phyloP scores from a whole-genome alignment of 2,329 filamentous ascomycete genomes.

The Pseudogymnoascus destructans region DNA sequence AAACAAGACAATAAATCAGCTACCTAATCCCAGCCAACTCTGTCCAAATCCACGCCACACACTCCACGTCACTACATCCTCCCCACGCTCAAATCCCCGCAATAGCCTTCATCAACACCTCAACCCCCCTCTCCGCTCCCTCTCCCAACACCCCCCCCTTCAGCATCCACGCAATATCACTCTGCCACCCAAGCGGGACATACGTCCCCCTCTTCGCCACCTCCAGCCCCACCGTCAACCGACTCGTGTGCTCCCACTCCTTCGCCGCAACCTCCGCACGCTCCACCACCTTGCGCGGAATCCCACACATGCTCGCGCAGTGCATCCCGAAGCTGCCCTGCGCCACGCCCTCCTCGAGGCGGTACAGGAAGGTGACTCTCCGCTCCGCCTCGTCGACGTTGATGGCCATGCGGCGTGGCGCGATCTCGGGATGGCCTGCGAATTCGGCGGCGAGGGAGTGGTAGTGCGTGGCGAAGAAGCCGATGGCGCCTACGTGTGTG shows the following conservation, averaged over 20 bases:
- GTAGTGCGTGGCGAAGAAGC: conserved; percentile 97
- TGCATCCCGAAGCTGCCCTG: conserved; percentile 99
- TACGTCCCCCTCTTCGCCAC: conserved; percentile 66
- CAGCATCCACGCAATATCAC: conserved; percentile 71
- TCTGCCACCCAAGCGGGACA: conserved; percentile 73
- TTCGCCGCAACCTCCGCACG: conserved; percentile 76
- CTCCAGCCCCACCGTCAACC: conserved; percentile 78
- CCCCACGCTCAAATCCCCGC: conserved; percentile 35
- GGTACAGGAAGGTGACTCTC: conserved; percentile 93
- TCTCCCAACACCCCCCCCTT: conserved; percentile 37
- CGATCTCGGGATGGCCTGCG: conserved; percentile 73
- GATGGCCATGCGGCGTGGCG: conserved; percentile 83
- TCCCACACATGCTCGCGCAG: conserved; percentile 96
- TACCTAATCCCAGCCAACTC: background rate
- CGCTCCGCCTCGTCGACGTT: conserved; percentile 74
- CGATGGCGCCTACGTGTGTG: conserved; percentile 81
- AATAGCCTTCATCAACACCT: conserved; percentile 48
- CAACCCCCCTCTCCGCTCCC: conserved; percentile 38
- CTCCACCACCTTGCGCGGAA: conserved; percentile 68
- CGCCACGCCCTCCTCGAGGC: conserved; percentile 81
- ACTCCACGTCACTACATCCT: background rate
- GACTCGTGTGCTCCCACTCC: conserved; percentile 90
- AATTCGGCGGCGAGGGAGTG: conserved; percentile 90
- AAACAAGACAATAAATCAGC: background rate
- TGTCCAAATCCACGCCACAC: background rate